Conservation (phyloP, 768 basidiomycete species). For the Suillus subaureus region DNA sequence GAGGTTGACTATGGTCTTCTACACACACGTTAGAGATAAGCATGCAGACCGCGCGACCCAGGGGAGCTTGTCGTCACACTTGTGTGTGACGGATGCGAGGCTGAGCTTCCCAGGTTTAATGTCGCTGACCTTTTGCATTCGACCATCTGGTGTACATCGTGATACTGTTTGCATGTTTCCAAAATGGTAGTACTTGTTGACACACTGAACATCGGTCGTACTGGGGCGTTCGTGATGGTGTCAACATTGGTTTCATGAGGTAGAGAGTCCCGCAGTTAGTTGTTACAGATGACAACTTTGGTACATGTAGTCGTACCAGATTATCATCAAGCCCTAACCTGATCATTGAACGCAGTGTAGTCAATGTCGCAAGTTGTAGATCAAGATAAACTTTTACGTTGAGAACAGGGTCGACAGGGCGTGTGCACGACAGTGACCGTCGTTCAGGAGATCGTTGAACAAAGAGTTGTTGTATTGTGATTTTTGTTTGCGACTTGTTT, state of each 20-base stretch:
- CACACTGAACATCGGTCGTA: not conserved
- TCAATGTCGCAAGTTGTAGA: not conserved
- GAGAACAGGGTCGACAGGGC: not conserved
- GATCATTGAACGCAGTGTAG: not conserved
- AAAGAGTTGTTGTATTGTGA: not conserved
- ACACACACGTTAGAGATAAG: not conserved
- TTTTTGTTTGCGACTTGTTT: slow-evolving; percentile 3
- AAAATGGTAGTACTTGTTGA: not conserved
- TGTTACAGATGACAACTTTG: not conserved
- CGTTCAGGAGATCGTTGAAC: slow-evolving; percentile 3
- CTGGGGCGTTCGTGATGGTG: not conserved
- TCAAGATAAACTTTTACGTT: not conserved
- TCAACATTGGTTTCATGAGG: not conserved
- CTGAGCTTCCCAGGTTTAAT: not conserved
- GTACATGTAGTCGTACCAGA: not conserved
- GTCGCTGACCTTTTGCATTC: not conserved
- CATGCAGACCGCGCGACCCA: not conserved
- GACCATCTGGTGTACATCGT: not conserved
- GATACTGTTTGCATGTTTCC: not conserved
- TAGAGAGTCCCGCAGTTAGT: not conserved
- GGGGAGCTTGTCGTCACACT: not conserved
- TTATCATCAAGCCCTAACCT: not conserved
- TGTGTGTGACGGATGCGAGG: not conserved
- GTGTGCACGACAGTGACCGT: not conserved
- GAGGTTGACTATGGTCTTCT: not conserved